Evolutionary conservation across 75 land plant species (phyloP).

Genomic region (Pseudotsuga menziesii): DNA sequence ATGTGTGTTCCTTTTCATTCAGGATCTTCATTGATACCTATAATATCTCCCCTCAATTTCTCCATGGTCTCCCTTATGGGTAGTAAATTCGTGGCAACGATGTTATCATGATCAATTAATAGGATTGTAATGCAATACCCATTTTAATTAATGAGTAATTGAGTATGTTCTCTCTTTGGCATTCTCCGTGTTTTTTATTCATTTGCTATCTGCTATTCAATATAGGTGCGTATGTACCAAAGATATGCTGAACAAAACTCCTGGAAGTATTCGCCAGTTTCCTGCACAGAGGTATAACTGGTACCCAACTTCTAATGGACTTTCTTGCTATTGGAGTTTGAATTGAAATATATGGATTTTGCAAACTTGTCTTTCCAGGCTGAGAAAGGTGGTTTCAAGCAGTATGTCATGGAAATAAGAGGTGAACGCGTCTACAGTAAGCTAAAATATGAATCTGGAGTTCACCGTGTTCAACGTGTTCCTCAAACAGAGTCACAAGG

Average conservation of each 20-base stretch:
- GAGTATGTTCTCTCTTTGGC: not conserved
- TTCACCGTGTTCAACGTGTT: conserved; percentile 98
- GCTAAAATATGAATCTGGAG: conserved; percentile 95
- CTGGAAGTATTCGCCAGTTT: conserved; percentile 68
- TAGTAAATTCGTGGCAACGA: too few relatives aligned
- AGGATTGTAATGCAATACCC: not conserved
- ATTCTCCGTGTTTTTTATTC: not conserved
- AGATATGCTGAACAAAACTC: conserved; percentile 75
- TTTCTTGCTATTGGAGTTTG: conserved; percentile 1
- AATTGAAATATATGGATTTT: conserved; percentile 1
- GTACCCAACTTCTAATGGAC: not conserved
- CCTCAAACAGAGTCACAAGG: conserved; percentile 98
- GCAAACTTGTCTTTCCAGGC: conserved; percentile 40
- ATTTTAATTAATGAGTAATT: not conserved
- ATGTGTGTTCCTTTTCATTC: too few relatives aligned
- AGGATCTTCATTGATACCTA: too few relatives aligned
- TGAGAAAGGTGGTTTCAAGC: conserved; percentile 95
- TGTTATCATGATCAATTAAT: too few relatives aligned
- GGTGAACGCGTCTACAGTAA: conserved; percentile 96
- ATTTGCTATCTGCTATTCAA: conserved; percentile 3
- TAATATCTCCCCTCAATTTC: too few relatives aligned
- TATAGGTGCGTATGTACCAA: conserved; percentile 92
- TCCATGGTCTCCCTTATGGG: too few relatives aligned
- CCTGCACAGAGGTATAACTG: conserved; percentile 77
- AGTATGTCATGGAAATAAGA: conserved; percentile 90